A percentile compares a stretch with the other conserved stretches of the same genome.
Conservation (phyloP, 2,329 filamentous ascomycete genomes). For the Fusarium austroafricanum region DNA sequence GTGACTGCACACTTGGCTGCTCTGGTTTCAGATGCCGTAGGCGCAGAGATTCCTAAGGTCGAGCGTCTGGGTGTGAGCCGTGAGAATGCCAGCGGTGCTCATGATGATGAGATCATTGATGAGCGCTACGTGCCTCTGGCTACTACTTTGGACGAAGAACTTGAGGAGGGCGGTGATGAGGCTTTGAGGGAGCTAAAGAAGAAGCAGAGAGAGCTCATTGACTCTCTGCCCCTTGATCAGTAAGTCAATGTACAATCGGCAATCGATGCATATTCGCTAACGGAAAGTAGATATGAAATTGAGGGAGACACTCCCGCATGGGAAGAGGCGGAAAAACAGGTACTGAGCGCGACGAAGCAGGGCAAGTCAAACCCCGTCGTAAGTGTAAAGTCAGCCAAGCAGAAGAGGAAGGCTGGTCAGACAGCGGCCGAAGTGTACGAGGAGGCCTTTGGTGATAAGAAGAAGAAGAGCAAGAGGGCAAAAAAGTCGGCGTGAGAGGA, state of each 20-base stretch:
- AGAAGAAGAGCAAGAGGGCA: conserved; percentile 65
- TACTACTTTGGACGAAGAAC: conserved; percentile 79
- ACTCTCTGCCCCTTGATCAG: conserved; percentile 87
- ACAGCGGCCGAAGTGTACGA: conserved; percentile 71
- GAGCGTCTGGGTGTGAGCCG: conserved; percentile 68
- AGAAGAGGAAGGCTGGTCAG: conserved; percentile 77
- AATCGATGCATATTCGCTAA: not conserved
- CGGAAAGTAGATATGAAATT: conserved; percentile 68
- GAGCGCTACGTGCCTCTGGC: conserved; percentile 77
- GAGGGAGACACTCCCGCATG: conserved; percentile 71
- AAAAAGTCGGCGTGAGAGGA: conserved; percentile 49
- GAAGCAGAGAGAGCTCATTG: conserved; percentile 88
- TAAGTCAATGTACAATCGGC: conserved; percentile 36
- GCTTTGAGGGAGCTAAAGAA: conserved; percentile 76
- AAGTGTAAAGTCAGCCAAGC: conserved; percentile 82
- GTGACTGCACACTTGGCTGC: conserved; percentile 81
- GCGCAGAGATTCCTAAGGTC: conserved; percentile 70
- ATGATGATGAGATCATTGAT: conserved; percentile 75
- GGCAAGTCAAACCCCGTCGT: conserved; percentile 73
- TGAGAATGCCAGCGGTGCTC: conserved; percentile 70
- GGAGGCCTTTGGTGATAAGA: conserved; percentile 66
- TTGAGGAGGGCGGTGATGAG: conserved; percentile 85
- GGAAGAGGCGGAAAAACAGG: conserved; percentile 80
- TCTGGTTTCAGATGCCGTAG: conserved; percentile 79
- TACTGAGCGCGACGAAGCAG: conserved; percentile 66